Conservation (phyloP, 2,329 filamentous ascomycete species). For the Fusarium phyllophilum region DNA sequence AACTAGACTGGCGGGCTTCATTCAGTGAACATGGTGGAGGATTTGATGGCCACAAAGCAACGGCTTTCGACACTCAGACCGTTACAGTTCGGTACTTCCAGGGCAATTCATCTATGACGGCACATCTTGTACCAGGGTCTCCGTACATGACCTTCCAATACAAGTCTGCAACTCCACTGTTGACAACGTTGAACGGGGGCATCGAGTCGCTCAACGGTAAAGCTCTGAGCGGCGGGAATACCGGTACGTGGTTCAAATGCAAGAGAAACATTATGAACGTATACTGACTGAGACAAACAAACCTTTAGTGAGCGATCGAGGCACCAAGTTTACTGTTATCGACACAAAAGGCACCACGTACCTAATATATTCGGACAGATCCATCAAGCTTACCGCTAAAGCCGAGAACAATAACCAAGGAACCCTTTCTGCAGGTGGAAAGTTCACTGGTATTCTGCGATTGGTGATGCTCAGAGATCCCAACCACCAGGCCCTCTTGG, state of each 20-base stretch:
- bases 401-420: not conserved
- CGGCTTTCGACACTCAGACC: not conserved
- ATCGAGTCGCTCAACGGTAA: not conserved
- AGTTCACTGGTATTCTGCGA: not conserved
- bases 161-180: not conserved
- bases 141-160: not conserved
- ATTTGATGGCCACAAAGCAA: not conserved
- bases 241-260: not conserved
- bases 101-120: not conserved
- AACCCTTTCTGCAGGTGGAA: fast-evolving
- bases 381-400: not conserved
- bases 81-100: not conserved
- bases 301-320: not conserved
- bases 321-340: not conserved
- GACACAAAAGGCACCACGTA: not conserved
- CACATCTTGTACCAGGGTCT: not conserved
- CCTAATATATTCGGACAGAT: not conserved
- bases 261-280: fast-evolving
- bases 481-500: not conserved
- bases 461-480: not conserved
- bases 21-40: not conserved
- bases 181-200: not conserved
- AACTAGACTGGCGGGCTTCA: not conserved
- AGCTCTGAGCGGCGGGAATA: fast-evolving
- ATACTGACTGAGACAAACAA: not conserved